Evolutionary conservation across 495 filamentous ascomycete genomes (phyloP), one percentile per base, ranked within the genome.

Genomic region (Tuber calosporum): DNA sequence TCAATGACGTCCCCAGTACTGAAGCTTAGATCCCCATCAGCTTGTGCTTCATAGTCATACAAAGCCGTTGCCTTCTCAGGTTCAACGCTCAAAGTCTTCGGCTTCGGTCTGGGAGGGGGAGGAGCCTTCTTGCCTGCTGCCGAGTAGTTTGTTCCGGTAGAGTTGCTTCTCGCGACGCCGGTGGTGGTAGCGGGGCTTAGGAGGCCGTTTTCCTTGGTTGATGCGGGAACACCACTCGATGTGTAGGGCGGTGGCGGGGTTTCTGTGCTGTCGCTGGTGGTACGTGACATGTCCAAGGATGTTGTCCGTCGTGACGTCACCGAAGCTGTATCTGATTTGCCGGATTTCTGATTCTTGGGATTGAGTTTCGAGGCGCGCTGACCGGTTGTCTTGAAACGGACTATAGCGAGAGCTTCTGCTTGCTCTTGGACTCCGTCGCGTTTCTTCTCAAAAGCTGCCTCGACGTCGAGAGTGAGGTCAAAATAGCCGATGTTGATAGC

Each of bases 401-500:
- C 89, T 72, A 99, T 96, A 20, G 85, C 85, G 15, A 99, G 87
- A 30, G 86, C 88, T 82, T 99, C 95, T 17, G 91, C 88, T 69
- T 86, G 88, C 74, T 96, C 93, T 82, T 93, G 87, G 67, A 97
- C 87, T 80, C 93, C 89, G 20, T 94, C 96, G 20, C 93, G 90
- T 83, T 97, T 97, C 79, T 86, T 86, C 78, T 92, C 86, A 80
- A 95, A 99, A 62, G 93, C 93, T 74, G 92, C 93, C 80, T 96
- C 93, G 19, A 99, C 88, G 82, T 95, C 94, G 40, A 91, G 86
- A 15, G 90, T 90, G 43, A 99, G 87, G 81, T 99, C 90, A 82
- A 99, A 99, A 84, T 99, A 99, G 73, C 91, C 92, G 79, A 99
- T 98, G 82, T 97, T 92, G 80, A 96, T 92, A 72, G 86, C 89